These are phyloP conservation scores for Chamaecrista fasciculata DNA, from an alignment of 306 rosid species.

Conservation along the genomic window DNA sequence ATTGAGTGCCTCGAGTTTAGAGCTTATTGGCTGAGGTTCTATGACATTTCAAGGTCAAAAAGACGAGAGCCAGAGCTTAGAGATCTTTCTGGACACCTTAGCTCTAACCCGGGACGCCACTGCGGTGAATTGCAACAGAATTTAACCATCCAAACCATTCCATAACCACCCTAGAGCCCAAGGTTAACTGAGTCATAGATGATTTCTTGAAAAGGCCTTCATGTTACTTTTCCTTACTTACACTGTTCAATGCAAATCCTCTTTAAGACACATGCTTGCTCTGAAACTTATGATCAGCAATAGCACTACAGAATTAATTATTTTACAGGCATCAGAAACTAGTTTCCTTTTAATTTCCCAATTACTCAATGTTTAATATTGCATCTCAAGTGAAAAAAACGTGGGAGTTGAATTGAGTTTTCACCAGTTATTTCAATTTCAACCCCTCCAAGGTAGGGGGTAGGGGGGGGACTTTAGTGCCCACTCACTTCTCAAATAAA, in stretches of 20 bases:
- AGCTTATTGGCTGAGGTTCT: too few species aligned
- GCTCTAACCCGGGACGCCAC: too few species aligned
- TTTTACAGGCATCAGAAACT: not conserved
- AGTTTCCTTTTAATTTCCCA: not conserved
- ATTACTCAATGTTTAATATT: constrained; percentile 4
- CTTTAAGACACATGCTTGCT: constrained; percentile 2
- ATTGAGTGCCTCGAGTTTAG: too few species aligned
- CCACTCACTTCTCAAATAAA: not conserved
- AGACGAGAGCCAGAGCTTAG: too few species aligned
- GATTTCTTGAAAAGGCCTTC: not conserved
- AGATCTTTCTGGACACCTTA: too few species aligned
- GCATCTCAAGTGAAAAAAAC: not conserved
- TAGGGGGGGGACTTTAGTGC: not conserved
- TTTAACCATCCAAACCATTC: too few species aligned
- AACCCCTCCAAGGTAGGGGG: not conserved
- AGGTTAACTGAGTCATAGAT: too few species aligned
- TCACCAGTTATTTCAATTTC: not conserved
- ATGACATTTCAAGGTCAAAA: too few species aligned
- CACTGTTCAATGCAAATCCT: not conserved
- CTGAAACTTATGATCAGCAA: not conserved
- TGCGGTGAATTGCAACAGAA: too few species aligned
- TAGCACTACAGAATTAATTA: not conserved
- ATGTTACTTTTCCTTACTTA: not conserved
- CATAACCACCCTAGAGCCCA: too few species aligned
- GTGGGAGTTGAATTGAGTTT: constrained; percentile 5